Evolutionary conservation across 1,284 basidiomycete species (phyloP).

Genomic region (Kwoniella shivajii): DNA sequence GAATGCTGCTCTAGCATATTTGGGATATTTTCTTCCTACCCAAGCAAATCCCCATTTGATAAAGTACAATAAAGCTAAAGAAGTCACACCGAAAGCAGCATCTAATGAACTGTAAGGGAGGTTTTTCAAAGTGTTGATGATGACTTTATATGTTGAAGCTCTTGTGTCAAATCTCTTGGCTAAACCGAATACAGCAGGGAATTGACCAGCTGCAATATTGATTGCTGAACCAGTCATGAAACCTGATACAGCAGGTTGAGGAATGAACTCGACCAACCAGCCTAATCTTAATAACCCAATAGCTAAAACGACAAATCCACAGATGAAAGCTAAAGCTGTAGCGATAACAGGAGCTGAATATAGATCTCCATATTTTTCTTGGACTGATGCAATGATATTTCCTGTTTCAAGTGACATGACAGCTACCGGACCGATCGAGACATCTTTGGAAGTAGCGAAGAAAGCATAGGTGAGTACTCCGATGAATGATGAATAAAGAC

Average conservation of each 20-base stretch:
- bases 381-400: constrained; percentile 72
- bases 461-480: constrained; percentile 59
- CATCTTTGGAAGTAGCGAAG: constrained; percentile 86
- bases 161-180: constrained; percentile 73
- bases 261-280: constrained; percentile 93
- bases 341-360: constrained; percentile 77
- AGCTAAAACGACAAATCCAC: constrained; percentile 88
- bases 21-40: constrained; percentile 69
- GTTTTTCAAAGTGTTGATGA: constrained; percentile 90
- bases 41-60: constrained; percentile 69
- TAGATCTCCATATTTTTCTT: constrained; percentile 54
- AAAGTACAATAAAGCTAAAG: constrained; percentile 64
- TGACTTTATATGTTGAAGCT: constrained; percentile 81
- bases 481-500: constrained; percentile 93
- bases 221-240: constrained; percentile 82
- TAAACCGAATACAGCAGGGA: constrained; percentile 83
- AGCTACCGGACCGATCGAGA: constrained; percentile 92
- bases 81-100: constrained; percentile 86
- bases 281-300: constrained; percentile 90
- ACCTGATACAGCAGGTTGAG: constrained; percentile 77
- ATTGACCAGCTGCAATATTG: constrained; percentile 80
- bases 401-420: constrained; percentile 91
- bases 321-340: constrained; percentile 80
- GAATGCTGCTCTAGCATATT: constrained; percentile 74
- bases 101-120: constrained; percentile 64